A percentile compares a stretch with the other conserved stretches of the same genome.
phyloP scores from a whole-genome alignment of 371 early-diverging fungal species.

The Rhizomucor miehei region DNA sequence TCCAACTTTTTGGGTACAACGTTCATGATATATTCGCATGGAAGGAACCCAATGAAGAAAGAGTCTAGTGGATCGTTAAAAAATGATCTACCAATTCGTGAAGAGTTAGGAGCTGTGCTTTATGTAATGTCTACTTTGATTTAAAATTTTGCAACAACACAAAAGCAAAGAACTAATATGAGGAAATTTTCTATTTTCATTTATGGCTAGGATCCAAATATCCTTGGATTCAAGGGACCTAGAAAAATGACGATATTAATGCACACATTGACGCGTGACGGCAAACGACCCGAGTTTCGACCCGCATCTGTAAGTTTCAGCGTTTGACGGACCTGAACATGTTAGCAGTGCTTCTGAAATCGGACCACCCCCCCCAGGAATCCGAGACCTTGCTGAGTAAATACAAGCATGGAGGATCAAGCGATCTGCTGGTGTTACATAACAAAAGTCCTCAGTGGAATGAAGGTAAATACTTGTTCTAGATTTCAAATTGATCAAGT shows the following conservation, averaged over 20 bases:
- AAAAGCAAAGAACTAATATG: too few species aligned
- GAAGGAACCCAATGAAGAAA: slow-evolving; percentile 52
- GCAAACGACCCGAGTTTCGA: slow-evolving; percentile 57
- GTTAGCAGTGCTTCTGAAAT: slow-evolving; percentile 1
- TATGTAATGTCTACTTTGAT: slow-evolving; percentile 53
- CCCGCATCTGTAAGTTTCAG: slow-evolving; percentile 49
- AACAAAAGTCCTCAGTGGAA: slow-evolving; percentile 96
- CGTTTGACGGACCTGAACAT: too few species aligned
- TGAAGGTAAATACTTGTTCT: slow-evolving; percentile 51
- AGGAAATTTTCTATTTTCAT: too few species aligned
- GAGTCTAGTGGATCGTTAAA: slow-evolving; percentile 27
- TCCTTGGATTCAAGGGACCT: slow-evolving; percentile 90
- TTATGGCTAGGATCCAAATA: slow-evolving; percentile 86
- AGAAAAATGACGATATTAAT: slow-evolving; percentile 88
- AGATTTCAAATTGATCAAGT: not conserved
- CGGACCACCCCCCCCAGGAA: slow-evolving; percentile 32
- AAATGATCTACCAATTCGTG: slow-evolving; percentile 45
- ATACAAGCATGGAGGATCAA: slow-evolving; percentile 54
- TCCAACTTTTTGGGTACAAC: slow-evolving; percentile 89
- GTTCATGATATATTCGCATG: slow-evolving; percentile 74
- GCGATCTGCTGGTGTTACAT: slow-evolving; percentile 69
- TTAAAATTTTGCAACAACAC: too few species aligned
- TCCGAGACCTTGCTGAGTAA: slow-evolving; percentile 66
- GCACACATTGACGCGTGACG: slow-evolving; percentile 69
- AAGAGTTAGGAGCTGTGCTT: slow-evolving; percentile 78